Evolutionary conservation across 1,284 basidiomycete genomes (phyloP).

Genomic region (Trichosporon asahii): DNA sequence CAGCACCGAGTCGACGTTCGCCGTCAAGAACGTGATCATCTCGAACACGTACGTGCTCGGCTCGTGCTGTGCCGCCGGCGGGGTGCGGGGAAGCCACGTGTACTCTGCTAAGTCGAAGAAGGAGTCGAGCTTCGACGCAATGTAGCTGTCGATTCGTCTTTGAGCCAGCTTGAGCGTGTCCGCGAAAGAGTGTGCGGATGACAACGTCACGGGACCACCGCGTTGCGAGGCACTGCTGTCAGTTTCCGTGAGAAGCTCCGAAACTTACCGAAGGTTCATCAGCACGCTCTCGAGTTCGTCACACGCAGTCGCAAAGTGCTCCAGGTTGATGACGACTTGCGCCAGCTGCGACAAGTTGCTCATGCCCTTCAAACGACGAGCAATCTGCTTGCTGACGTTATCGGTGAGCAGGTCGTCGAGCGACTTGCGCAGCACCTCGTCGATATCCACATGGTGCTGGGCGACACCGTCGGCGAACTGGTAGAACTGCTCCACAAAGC

Average conservation of each 20-base stretch:
- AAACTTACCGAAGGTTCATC: slow-evolving; percentile 63
- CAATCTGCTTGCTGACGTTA: slow-evolving; percentile 76
- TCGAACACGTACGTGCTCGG: slow-evolving; percentile 90
- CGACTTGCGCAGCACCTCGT: slow-evolving; percentile 88
- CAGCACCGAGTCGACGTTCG: slow-evolving; percentile 88
- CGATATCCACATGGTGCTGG: slow-evolving; percentile 86
- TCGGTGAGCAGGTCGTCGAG: slow-evolving; percentile 79
- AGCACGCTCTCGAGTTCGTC: slow-evolving; percentile 81
- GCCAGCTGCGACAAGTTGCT: slow-evolving; percentile 87
- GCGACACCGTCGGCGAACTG: slow-evolving; percentile 92
- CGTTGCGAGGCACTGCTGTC: slow-evolving; percentile 67
- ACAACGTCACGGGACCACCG: slow-evolving; percentile 63
- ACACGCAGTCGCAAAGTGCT: slow-evolving; percentile 86
- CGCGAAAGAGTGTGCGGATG: slow-evolving; percentile 57
- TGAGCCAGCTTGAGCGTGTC: slow-evolving; percentile 68
- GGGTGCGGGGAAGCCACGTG: slow-evolving; percentile 71
- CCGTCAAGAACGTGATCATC: slow-evolving; percentile 91
- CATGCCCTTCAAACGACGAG: slow-evolving; percentile 65
- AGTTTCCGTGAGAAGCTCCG: background rate
- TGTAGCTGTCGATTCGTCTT: slow-evolving; percentile 73
- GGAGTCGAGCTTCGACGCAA: slow-evolving; percentile 90
- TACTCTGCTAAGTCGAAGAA: slow-evolving; percentile 95
- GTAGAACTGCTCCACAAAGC: slow-evolving; percentile 94
- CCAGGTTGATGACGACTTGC: slow-evolving; percentile 88
- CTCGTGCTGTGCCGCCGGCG: slow-evolving; percentile 54